Conservation (phyloP, 1,284 basidiomycete species). For the Fomitopsis pinicola region DNA sequence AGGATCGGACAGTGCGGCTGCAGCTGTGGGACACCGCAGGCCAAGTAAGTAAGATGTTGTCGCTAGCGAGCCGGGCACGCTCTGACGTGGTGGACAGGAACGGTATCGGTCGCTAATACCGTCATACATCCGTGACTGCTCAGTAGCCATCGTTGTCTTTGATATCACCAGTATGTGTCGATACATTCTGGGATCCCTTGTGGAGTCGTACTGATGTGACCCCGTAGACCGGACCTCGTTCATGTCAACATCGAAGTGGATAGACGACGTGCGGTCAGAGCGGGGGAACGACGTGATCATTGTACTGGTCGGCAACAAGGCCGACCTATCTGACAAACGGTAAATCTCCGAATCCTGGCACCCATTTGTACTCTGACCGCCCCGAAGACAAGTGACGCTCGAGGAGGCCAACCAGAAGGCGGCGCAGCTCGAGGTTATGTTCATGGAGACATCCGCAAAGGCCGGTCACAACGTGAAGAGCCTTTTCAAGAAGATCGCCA, state of each 20-base stretch:
- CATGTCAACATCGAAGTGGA: constrained; percentile 98
- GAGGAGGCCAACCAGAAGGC: constrained; percentile 95
- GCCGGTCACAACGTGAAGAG: constrained; percentile 99
- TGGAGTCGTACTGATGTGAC: not conserved
- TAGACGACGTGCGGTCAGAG: constrained; percentile 98
- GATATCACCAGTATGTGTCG: constrained; percentile 92
- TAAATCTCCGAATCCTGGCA: constrained; percentile 31
- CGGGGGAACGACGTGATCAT: constrained; percentile 98
- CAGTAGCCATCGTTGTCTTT: constrained; percentile 97
- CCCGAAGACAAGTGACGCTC: constrained; percentile 88
- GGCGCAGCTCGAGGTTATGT: constrained; percentile 94
- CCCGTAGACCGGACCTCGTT: constrained; percentile 88
- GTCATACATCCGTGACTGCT: constrained; percentile 98
- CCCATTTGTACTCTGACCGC: not conserved
- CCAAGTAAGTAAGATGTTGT: constrained; percentile 53
- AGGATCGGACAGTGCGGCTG: constrained; percentile 95
- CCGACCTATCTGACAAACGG: constrained; percentile 93
- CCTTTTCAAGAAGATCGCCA: constrained; percentile 98
- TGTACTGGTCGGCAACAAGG: constrained; percentile 98
- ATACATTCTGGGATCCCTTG: not conserved
- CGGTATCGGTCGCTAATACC: constrained; percentile 98
- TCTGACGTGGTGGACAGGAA: constrained; percentile 53
- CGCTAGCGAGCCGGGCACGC: not conserved
- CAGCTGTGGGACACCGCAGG: constrained; percentile 99
- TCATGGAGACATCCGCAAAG: constrained; percentile 99